Percentiles rank a stretch among this genome's conserved stretches.
phyloP scores from a whole-genome alignment of 1,139 yeast species.

The Geotrichum macrosporum region DNA sequence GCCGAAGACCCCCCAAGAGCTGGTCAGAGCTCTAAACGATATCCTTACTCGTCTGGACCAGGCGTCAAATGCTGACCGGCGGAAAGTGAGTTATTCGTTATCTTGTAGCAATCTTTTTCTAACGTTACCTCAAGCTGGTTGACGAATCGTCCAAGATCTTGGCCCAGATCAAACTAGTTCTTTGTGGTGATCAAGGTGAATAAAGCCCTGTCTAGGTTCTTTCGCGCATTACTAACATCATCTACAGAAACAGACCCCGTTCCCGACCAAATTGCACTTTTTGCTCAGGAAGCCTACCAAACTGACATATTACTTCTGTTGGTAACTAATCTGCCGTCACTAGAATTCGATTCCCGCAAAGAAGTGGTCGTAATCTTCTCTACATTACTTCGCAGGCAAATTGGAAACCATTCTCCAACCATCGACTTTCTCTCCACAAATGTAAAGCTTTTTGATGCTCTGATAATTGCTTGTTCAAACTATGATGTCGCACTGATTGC shows the following conservation, averaged over 20 bases:
- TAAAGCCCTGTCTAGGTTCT: not conserved
- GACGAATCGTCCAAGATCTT: constrained; percentile 74
- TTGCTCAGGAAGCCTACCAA: constrained; percentile 70
- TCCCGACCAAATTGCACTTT: constrained; percentile 66
- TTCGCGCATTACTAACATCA: constrained; percentile 24
- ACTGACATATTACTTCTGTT: constrained; percentile 64
- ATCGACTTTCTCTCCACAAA: constrained; percentile 72
- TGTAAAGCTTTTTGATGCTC: constrained; percentile 58
- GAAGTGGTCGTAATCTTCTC: constrained; percentile 72
- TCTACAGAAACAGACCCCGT: constrained; percentile 53
- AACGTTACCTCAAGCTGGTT: constrained; percentile 54
- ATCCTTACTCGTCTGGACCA: constrained; percentile 62
- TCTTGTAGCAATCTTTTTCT: constrained; percentile 5
- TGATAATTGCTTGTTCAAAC: constrained; percentile 66
- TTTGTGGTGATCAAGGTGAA: constrained; percentile 66
- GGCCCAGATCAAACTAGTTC: constrained; percentile 59
- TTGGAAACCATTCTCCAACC: constrained; percentile 68
- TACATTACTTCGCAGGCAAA: constrained; percentile 72
- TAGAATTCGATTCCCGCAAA: constrained; percentile 87
- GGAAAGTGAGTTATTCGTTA: constrained; percentile 38
- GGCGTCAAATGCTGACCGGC: constrained; percentile 44
- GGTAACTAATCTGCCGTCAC: constrained; percentile 51
- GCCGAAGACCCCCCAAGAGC: constrained; percentile 87
- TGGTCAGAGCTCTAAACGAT: constrained; percentile 71
- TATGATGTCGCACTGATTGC: constrained; percentile 69